Base-by-base conservation (phyloP, 306 rosid genomes). In the Boehmeria nivea region DNA sequence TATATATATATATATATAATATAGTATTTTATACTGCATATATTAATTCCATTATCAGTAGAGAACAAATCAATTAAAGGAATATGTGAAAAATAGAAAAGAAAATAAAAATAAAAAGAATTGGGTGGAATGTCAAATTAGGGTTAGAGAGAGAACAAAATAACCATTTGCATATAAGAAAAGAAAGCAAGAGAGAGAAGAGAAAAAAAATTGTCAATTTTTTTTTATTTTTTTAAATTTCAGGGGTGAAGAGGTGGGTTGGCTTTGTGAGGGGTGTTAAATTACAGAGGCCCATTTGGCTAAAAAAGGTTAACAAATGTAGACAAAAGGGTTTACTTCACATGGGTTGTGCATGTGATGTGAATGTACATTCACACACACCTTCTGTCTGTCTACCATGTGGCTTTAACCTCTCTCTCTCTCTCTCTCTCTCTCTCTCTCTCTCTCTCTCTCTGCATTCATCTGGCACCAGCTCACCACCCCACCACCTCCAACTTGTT, bases 391-490 rank as follows among this genome's bases (percentile, higher is more conserved):
- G 88, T 87, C 87, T 80, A 66, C 94, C 95, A 84, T 86, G 95
- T 89, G 95, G 75, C 72, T 79, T 83, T 68, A 83, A 46, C 51
- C 51, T 22, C n/a, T n/a, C n/a, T 8, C 40, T 14, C 40, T 8
- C 40, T n/a, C n/a, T n/a, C 46, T 17, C 17, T 17, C 46, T 0
- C 16, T 17, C 46, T 5, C 80, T 79, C 83, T 80, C 46, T 17
- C 17, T 17, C 46, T 0, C 16, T 17, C 46, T 5, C 80, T 79
- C 83, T 80, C 64, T 67, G 44, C 48, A 74, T 81, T 84, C 76
- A 79, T 84, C 94, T 84, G 89, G 57, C 89, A 76, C 81, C 94
- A 86, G 94, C 95, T 81, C 75, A 83, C 79, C 94, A 76, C 47
- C 18, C 61, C 33, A 39, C 48, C 59, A 63, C 87, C 83, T 72